Conservation (phyloP, 2,329 filamentous ascomycete genomes). For the Pseudogymnoascus sp. region DNA sequence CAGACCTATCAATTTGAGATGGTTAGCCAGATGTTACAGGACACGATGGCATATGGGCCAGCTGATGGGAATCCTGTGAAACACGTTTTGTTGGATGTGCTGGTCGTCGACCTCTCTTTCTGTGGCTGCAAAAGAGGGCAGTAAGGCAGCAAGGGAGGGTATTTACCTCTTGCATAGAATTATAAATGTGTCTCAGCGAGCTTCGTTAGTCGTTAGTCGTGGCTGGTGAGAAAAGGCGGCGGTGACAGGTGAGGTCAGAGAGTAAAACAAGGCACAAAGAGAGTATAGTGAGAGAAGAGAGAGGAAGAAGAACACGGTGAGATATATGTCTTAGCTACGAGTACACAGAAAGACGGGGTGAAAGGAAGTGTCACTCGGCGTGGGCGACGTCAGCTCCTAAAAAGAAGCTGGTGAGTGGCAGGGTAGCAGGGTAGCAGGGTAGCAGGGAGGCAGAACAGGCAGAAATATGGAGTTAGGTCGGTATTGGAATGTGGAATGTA, state of each 20-base stretch:
- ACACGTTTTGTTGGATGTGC: background rate
- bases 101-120: background rate
- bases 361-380: background rate
- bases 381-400: background rate
- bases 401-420: background rate
- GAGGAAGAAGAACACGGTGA: background rate
- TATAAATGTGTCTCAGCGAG: background rate
- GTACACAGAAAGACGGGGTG: background rate
- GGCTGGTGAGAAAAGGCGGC: background rate
- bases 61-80: conserved; percentile 1
- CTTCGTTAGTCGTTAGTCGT: background rate
- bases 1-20: background rate
- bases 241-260: background rate
- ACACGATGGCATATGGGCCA: background rate
- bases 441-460: background rate
- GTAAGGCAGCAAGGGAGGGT: background rate
- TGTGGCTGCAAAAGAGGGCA: background rate
- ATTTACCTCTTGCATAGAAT: background rate
- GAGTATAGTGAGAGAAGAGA: background rate
- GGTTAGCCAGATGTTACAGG: conserved; percentile 3
- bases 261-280: conserved; percentile 1
- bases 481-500: background rate
- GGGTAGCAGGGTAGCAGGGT: background rate
- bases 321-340: conserved; percentile 3
- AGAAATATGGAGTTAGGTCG: conserved; percentile 5